Evolutionary conservation across 345 rosid genomes (phyloP).

Genomic region (Punica granatum): DNA sequence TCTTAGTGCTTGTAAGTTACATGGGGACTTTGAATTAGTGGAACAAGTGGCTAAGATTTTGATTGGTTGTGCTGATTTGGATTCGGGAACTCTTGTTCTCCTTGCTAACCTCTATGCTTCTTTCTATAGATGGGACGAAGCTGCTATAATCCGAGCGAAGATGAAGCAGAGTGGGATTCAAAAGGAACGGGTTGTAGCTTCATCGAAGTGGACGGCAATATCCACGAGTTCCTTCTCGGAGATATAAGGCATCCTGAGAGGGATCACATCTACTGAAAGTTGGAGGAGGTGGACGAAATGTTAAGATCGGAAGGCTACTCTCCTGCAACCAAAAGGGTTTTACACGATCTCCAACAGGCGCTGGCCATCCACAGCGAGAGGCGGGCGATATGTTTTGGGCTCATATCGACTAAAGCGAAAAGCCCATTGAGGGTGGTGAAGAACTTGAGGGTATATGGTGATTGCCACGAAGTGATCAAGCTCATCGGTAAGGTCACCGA

Average conservation of each 20-base stretch:
- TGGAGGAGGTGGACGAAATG: slow-evolving; percentile 37
- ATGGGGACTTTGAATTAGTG: slow-evolving; percentile 43
- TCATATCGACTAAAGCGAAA: slow-evolving; percentile 3
- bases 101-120: slow-evolving; percentile 48
- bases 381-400: slow-evolving; percentile 9
- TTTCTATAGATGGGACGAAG: slow-evolving; percentile 54
- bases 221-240: slow-evolving; percentile 53
- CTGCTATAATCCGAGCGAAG: slow-evolving; percentile 33
- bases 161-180: slow-evolving; percentile 48
- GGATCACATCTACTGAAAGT: slow-evolving; percentile 41
- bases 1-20: slow-evolving; percentile 56
- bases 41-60: slow-evolving; percentile 35
- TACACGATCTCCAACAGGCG: slow-evolving; percentile 33
- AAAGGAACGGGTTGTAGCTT: slow-evolving; percentile 66
- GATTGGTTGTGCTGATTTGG: slow-evolving; percentile 28
- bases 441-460: slow-evolving; percentile 10
- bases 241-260: slow-evolving; percentile 43
- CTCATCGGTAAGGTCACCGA: slow-evolving; percentile 10
- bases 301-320: slow-evolving; percentile 29
- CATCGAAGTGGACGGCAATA: slow-evolving; percentile 41
- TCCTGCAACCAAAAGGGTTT: slow-evolving; percentile 24
- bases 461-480: slow-evolving; percentile 15
- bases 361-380: slow-evolving; percentile 12
- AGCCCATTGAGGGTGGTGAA: slow-evolving; percentile 9
- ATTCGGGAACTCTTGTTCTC: slow-evolving; percentile 47